These are phyloP conservation scores for Pseudopithomyces maydicus DNA, from an alignment of 2,329 filamentous ascomycete species.

Conservation along the genomic window DNA sequence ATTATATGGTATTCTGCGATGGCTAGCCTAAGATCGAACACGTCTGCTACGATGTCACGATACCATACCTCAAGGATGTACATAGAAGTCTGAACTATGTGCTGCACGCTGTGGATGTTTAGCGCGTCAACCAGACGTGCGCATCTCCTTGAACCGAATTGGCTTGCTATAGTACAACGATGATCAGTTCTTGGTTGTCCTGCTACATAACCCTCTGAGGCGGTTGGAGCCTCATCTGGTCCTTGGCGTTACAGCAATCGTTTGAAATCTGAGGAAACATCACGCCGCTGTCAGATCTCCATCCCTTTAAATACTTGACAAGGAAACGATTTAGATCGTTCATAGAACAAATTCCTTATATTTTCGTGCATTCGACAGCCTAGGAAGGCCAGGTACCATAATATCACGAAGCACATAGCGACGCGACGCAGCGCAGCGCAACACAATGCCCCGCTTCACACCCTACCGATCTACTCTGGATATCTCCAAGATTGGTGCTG, in stretches of 20 bases:
- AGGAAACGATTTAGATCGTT: background rate
- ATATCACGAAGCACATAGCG: background rate
- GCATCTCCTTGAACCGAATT: background rate
- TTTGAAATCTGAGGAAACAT: constrained; percentile 19
- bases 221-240: constrained; percentile 15
- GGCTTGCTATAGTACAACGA: background rate
- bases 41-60: too few species aligned
- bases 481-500: constrained; percentile 14
- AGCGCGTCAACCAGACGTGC: background rate
- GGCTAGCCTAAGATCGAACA: too few species aligned
- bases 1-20: too few species aligned
- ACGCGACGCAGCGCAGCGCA: background rate
- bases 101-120: too few species aligned
- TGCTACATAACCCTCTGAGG: background rate
- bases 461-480: constrained; percentile 21
- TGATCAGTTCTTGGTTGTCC: background rate
- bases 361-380: background rate
- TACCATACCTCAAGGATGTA: too few species aligned
- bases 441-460: constrained; percentile 1
- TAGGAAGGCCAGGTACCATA: background rate
- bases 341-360: background rate
- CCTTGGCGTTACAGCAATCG: constrained; percentile 33
- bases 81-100: too few species aligned
- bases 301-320: background rate
- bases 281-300: constrained; percentile 1